Conservation (phyloP, 306 rosid species). For the Nissolia schottii region DNA sequence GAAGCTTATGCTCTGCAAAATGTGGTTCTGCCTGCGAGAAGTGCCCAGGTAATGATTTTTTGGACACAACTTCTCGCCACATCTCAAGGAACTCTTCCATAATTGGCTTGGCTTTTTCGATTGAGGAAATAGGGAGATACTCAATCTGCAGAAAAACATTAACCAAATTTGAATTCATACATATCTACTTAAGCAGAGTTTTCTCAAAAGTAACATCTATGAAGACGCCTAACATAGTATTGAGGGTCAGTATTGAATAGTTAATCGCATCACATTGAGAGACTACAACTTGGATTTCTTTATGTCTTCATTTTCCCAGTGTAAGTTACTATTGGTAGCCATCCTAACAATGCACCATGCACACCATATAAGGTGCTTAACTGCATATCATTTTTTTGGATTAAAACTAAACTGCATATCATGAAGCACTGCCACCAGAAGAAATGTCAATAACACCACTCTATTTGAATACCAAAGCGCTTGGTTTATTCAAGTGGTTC, state of each 20-base stretch:
- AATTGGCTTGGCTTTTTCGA: slow-evolving; percentile 63
- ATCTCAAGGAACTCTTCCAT: slow-evolving; percentile 73
- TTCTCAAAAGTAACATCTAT: neutral
- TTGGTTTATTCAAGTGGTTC: too few species aligned
- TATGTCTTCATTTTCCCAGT: neutral
- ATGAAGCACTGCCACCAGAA: neutral
- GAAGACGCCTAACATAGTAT: neutral
- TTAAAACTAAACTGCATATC: neutral
- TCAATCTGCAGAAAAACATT: slow-evolving; percentile 54
- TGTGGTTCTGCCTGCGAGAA: slow-evolving; percentile 68
- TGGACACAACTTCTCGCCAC: slow-evolving; percentile 70
- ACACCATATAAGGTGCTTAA: neutral
- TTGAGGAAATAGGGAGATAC: slow-evolving; percentile 81
- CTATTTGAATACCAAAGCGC: slow-evolving; percentile 4
- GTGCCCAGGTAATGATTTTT: slow-evolving; percentile 86
- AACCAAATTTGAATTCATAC: slow-evolving; percentile 3
- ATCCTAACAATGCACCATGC: neutral
- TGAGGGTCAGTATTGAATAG: neutral
- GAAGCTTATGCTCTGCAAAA: slow-evolving; percentile 71
- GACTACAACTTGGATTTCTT: neutral
- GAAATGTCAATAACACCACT: slow-evolving; percentile 5
- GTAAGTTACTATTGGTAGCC: neutral
- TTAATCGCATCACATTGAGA: neutral
- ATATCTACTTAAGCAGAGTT: neutral
- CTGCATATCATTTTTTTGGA: neutral